phyloP scores from a whole-genome alignment of 345 rosid species.

The Syzygium grande region DNA sequence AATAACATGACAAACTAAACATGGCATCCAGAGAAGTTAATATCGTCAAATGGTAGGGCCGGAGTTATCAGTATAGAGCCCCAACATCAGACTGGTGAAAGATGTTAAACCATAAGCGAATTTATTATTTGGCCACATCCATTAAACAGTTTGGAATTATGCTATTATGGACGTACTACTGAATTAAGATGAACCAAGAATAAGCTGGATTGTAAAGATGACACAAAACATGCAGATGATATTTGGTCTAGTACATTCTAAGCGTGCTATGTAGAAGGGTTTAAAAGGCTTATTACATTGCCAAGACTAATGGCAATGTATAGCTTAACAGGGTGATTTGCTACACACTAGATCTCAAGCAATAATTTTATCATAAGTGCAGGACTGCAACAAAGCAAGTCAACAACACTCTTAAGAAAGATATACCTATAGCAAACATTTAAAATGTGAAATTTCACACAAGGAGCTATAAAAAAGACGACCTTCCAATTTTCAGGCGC shows the following conservation, averaged over 20 bases:
- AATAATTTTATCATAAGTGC: not conserved
- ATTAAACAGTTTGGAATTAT: not conserved
- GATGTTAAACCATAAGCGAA: not conserved
- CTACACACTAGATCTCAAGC: not conserved
- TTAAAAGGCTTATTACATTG: not conserved
- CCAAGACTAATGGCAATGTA: not conserved
- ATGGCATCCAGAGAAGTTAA: not conserved
- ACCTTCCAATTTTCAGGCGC: constrained; percentile 94
- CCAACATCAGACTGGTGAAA: not conserved
- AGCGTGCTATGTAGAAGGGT: not conserved
- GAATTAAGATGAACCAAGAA: not conserved
- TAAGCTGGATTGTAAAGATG: not conserved
- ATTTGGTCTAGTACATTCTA: not conserved
- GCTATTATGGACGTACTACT: not conserved
- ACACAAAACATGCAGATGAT: not conserved
- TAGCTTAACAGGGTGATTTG: not conserved
- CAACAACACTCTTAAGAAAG: not conserved
- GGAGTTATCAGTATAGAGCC: not conserved
- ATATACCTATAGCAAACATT: not conserved
- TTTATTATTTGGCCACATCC: not conserved
- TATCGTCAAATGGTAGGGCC: not conserved
- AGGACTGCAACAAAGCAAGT: not conserved
- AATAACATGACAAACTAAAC: not conserved
- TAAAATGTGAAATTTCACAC: not conserved
- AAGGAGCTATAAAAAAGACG: not conserved